phyloP scores from a whole-genome alignment of 805 yeast genomes.

The Wilhelminamyces savonicus region DNA sequence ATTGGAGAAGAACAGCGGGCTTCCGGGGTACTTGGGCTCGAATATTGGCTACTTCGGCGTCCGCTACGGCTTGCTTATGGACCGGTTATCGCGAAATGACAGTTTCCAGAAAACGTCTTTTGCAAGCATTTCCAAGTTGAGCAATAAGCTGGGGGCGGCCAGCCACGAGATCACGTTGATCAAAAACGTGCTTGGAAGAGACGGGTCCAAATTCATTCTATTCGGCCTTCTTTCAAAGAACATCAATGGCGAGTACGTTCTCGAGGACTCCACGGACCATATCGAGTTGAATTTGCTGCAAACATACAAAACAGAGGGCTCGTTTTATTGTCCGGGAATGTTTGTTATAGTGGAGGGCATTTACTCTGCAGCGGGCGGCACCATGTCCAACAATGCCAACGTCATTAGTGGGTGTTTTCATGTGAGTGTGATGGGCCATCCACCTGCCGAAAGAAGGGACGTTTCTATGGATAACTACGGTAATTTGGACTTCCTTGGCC shows the following conservation, averaged over 20 bases:
- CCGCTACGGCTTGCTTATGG: constrained; percentile 59
- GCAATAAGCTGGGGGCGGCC: constrained; percentile 11
- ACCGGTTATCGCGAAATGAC: constrained; percentile 71
- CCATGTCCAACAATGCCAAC: constrained; percentile 20
- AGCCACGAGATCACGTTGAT: constrained; percentile 52
- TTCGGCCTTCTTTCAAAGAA: constrained; percentile 70
- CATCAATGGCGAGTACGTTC: constrained; percentile 58
- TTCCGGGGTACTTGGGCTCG: constrained; percentile 11
- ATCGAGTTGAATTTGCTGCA: constrained; percentile 63
- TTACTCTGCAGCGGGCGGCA: constrained; percentile 58
- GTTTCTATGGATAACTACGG: constrained; percentile 68
- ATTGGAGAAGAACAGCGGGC: constrained; percentile 2
- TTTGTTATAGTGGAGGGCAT: constrained; percentile 81
- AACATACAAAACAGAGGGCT: constrained; percentile 54
- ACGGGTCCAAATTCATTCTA: constrained; percentile 66
- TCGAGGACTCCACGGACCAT: constrained; percentile 77
- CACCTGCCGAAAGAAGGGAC: constrained; percentile 77
- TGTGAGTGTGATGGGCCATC: constrained; percentile 75
- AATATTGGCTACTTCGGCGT: constrained; percentile 39
- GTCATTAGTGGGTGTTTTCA: constrained; percentile 49
- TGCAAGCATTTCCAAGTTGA: constrained; percentile 38
- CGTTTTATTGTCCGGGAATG: constrained; percentile 70
- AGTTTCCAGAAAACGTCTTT: constrained; percentile 52
- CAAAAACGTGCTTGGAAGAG: constrained; percentile 81
- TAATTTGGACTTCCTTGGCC: constrained; percentile 60